Evolutionary conservation across 2,329 filamentous ascomycete genomes (phyloP), one percentile per base, ranked within the genome.

Genomic region (Fonsecaea pedrosoi): DNA sequence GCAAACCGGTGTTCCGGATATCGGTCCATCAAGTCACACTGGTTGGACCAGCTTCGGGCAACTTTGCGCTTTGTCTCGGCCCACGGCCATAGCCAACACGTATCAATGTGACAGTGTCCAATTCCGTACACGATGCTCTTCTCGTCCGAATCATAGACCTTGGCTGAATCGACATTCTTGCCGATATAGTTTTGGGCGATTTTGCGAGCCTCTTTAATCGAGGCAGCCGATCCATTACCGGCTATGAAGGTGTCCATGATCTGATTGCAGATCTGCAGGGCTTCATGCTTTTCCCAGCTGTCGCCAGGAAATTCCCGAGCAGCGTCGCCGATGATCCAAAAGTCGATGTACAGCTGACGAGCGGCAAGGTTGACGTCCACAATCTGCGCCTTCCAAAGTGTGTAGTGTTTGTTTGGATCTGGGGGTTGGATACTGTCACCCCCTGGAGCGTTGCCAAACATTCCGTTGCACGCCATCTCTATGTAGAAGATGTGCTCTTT

Each of bases 31-130:
- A 99, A 82, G 75, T 97, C 90, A 78, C 94, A 97, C 78, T 99
- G 95, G 77, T 92, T 98, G 1, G 92, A 94, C 95, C 95, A 99
- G 9, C 94, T 97, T 54, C 95, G 88, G 21, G 90, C 94, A 35
- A 98, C 90, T 82, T 99, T 99, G 75, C 95, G 91, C 81, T 96
- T 97, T 0, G 95, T 98, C 82, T 99, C 95, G 9, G 91, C 95
- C 87, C 93, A 99, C 0, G 95, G 95, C 95, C 95, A 99, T 40
- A 99, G 84, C 95, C 95, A 99, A 79, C 94, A 97, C 34, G 91
- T 96, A 79, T 98, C 95, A 72, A 99, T 99, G 78, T 99, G 95
- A 73, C 95, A 99, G 78, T 99, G 92, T 0, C 95, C 95, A 71
- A 98, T 94, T 40, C 89, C 94, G 73, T 88, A 95, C 3, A 98